Evolutionary conservation across 148 eudicot species (phyloP).

Genomic region (Arctostaphylos glauca): DNA sequence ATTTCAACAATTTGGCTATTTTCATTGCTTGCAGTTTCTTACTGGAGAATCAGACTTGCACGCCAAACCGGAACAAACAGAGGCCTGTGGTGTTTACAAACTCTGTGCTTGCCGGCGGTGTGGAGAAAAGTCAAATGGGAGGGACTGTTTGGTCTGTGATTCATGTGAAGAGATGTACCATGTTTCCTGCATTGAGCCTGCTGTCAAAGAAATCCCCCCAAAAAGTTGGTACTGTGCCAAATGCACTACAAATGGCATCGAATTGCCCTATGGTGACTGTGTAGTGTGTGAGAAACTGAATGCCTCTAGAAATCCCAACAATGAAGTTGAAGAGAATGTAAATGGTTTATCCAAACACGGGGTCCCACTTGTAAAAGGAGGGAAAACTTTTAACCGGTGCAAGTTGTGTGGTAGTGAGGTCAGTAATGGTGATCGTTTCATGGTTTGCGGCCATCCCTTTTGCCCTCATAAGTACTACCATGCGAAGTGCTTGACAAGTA

Average conservation of each 20-base stretch:
- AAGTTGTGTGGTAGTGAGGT: conserved; percentile 49
- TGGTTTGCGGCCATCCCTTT: conserved; percentile 63
- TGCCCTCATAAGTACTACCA: conserved; percentile 76
- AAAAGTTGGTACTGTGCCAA: conserved; percentile 82
- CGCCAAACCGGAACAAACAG: conserved; percentile 45
- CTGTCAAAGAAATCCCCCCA: conserved; percentile 63
- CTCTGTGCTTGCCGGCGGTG: conserved; percentile 55
- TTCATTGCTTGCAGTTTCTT: conserved; percentile 35
- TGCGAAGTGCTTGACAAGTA: conserved; percentile 60
- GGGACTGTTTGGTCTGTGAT: conserved; percentile 77
- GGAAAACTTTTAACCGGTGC: conserved; percentile 32
- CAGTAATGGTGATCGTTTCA: conserved; percentile 39
- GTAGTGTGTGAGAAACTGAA: conserved; percentile 66
- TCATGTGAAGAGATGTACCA: conserved; percentile 87
- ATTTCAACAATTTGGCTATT: conserved; percentile 7
- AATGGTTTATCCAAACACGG: conserved; percentile 37
- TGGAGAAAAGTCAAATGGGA: conserved; percentile 62
- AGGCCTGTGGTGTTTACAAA: conserved; percentile 32
- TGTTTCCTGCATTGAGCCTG: conserved; percentile 73
- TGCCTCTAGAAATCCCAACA: conserved; percentile 23
- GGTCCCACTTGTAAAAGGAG: conserved; percentile 35
- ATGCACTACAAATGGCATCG: conserved; percentile 54
- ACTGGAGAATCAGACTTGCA: conserved; percentile 30
- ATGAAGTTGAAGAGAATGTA: conserved; percentile 43
- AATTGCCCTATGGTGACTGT: conserved; percentile 69